Conservation (phyloP, 176 grass and related monocot species). For the Triticum turgidum region DNA sequence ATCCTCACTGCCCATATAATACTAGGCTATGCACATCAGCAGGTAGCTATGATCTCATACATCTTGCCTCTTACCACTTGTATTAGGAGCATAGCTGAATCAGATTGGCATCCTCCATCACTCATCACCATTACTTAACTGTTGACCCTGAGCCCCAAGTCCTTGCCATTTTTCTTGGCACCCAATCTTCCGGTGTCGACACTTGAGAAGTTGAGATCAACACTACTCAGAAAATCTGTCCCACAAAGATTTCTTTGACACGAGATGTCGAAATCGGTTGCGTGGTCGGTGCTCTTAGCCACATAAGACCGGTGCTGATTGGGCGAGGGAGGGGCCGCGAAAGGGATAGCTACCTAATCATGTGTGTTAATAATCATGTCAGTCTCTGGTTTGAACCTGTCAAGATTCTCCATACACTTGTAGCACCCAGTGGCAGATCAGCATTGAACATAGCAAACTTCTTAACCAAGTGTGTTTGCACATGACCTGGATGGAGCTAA, state of each 20-base stretch:
- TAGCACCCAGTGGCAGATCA: neutral
- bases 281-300: slow-evolving; percentile 24
- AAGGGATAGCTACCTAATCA: slow-evolving; percentile 33
- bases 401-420: slow-evolving; percentile 28
- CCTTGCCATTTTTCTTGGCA: slow-evolving; percentile 16
- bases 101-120: neutral
- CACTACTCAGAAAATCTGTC: slow-evolving; percentile 19
- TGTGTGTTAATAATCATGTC: neutral
- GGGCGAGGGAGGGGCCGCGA: neutral
- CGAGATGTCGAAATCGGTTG: neutral
- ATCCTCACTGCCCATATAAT: neutral
- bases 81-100: neutral
- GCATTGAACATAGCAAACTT: neutral
- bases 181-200: slow-evolving; percentile 33
- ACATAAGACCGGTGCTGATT: slow-evolving; percentile 2
- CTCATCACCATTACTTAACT: slow-evolving; percentile 13
- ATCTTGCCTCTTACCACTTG: neutral
- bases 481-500: neutral
- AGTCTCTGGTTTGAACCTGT: slow-evolving; percentile 24
- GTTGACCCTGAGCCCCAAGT: slow-evolving; percentile 37
- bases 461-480: neutral
- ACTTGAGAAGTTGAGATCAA: neutral
- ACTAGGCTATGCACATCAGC: neutral
- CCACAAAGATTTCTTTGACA: slow-evolving; percentile 23
- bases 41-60: neutral